Base-by-base conservation (phyloP, 78 protist genomes). In the Dictyostelium discoideum region DNA sequence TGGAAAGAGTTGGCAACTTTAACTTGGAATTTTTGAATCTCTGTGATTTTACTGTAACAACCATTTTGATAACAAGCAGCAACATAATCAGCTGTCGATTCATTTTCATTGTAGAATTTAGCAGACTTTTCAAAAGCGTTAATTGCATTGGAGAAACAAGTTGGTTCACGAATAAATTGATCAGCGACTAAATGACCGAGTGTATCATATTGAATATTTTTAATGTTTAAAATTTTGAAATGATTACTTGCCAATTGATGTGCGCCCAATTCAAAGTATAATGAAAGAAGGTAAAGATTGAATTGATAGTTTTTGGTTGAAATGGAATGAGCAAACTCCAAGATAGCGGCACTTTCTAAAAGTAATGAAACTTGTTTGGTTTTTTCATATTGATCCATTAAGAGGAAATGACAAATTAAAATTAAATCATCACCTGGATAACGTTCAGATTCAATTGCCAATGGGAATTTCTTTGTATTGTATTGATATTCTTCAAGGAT, bases 121-220 rank as follows among this genome's bases (percentile, higher is more conserved):
- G 16, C 37, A 1, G 85, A 40, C 10, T 82, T 80, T 32, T 90
- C 95, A 7, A 82, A 82, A 2, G 26, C 29, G 0, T 22, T 37
- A 8, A 26, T 26, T 13, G 69, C 20, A 10, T 80, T 73, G 4
- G 77, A 3, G 22, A 60, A 60, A 26, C 22, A 32, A 10, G 77
- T 16, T 46, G 73, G 81, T 4, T 24, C n/a, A 39, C 95, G 83
- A 9, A 72, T 26, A 32, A 16, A 18, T 5, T 90, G 77, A 63
- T 90, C 95, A 11, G 50, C 32, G 0, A 90, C 63, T 5, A 82
- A 65, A 60, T 82, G 57, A 16, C 81, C 87, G 13, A 90, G 14
- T 0, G 89, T 90, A 50, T 90, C 95, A 84, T 85, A 90, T 82
- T 90, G 95, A 69, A 90, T 90, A 77, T 90, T 90, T 50, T 90